Base-by-base conservation (phyloP, 345 rosid genomes). In the Durio zibethinus region DNA sequence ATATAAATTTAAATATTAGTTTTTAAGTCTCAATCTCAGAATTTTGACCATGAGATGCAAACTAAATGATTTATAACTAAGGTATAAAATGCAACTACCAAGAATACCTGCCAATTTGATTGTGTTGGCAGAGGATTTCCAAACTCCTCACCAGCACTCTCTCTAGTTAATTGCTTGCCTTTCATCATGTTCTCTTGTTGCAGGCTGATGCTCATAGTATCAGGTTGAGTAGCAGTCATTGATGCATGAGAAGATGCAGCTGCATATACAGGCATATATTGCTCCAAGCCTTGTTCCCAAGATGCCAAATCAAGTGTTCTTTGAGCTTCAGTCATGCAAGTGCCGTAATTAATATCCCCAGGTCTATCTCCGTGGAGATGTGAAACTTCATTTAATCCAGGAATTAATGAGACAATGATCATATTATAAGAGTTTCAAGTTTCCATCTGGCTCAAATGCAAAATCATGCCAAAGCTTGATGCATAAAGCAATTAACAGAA, bases 101-200 rank as follows among this genome's bases (percentile, higher is more conserved):
- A 35, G 63, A 76, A 35, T 84, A 92, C 98, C 97, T 94, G 94
- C 92, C 90, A 89, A 83, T 85, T 83, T 74, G 85, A 75, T 77
- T 90, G 93, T 54, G 80, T 52, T 20, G 85, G 82, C 62, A 82
- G 72, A 85, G 89, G 82, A 82, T 81, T 78, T 76, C 78, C 86
- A 67, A 77, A 72, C 38, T 78, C 84, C 61, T 84, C 83, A 25
- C 75, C 60, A 73, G 75, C 73, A 81, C 50, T 72, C 72, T 83
- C 85, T 35, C 80, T 75, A 16, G 77, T 76, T 59, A 86, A 78
- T 63, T 72, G 78, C 76, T 87, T 87, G 63, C 86, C 79, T 68
- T 82, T 71, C 75, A 75, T 54, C 25, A 59, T 64, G 71, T 68
- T 79, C 50, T 85, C 91, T 64, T 77, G 79, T 45, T 60, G 75